phyloP scores from a whole-genome alignment of 2,329 filamentous ascomycete genomes.

The Ceratocystis ficicola region DNA sequence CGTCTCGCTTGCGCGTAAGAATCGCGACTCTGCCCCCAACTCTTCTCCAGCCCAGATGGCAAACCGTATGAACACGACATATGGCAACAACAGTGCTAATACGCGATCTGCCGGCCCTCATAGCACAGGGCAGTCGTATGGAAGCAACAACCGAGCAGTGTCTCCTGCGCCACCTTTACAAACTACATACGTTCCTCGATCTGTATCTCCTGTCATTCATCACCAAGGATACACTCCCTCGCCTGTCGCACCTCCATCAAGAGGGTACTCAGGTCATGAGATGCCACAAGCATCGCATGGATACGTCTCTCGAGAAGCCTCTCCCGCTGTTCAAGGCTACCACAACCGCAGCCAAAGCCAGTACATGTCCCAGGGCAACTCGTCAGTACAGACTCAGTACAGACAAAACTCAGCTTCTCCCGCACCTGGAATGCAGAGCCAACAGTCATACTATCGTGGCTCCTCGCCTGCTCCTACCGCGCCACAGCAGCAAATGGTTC shows the following conservation, averaged over 20 bases:
- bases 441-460: constrained; percentile 28
- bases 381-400: constrained; percentile 27
- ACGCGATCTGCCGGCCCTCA: background rate
- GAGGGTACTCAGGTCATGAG: constrained; percentile 23
- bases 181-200: constrained; percentile 17
- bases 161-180: constrained; percentile 16
- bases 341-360: constrained; percentile 19
- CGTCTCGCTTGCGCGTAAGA: constrained; percentile 18
- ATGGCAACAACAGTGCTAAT: constrained; percentile 14
- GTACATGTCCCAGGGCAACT: constrained; percentile 26
- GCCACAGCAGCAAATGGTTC: constrained; percentile 20
- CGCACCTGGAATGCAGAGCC: constrained; percentile 27
- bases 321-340: constrained; percentile 29
- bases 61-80: constrained; percentile 17
- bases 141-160: constrained; percentile 16
- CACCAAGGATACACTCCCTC: background rate
- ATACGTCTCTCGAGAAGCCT: constrained; percentile 24
- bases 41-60: constrained; percentile 12
- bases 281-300: constrained; percentile 26
- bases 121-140: constrained; percentile 8
- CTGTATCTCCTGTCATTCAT: constrained; percentile 20
- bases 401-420: constrained; percentile 27
- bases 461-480: constrained; percentile 31
- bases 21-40: background rate
- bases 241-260: background rate